These are phyloP conservation scores for Colletotrichum magnum DNA, from an alignment of 2,329 filamentous ascomycete species.

Conservation along the genomic window DNA sequence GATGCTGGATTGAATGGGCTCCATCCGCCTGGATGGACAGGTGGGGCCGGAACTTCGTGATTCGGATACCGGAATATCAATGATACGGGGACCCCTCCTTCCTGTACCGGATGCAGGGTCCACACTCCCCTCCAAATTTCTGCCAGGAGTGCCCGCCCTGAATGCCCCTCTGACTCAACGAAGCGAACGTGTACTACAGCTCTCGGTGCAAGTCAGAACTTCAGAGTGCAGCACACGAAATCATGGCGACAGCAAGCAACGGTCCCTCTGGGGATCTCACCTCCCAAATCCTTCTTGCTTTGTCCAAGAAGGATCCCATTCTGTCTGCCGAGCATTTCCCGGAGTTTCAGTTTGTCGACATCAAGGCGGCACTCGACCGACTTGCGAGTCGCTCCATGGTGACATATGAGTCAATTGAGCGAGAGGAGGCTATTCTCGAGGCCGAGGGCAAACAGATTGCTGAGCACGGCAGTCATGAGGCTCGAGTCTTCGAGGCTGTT, in stretches of 20 bases:
- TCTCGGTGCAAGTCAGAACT: conserved; percentile 17
- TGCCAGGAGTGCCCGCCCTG: conserved; percentile 36
- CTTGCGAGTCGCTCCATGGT: conserved; percentile 89
- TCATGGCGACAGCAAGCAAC: conserved; percentile 59
- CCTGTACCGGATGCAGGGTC: conserved; percentile 27
- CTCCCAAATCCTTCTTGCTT: conserved; percentile 74
- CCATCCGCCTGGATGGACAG: too few species aligned
- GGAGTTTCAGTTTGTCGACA: conserved; percentile 71
- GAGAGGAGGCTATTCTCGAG: conserved; percentile 83
- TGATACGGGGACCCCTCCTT: conserved; percentile 40
- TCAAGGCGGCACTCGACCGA: conserved; percentile 92
- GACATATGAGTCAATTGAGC: conserved; percentile 85
- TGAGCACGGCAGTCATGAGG: conserved; percentile 84
- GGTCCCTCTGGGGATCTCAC: conserved; percentile 69
- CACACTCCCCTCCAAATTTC: conserved; percentile 40
- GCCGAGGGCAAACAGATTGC: conserved; percentile 80
- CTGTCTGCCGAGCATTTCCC: conserved; percentile 80
- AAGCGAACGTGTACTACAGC: conserved; percentile 31
- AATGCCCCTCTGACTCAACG: conserved; percentile 40
- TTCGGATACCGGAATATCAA: conserved; percentile 26
- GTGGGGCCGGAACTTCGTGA: too few species aligned
- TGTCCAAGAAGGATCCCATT: conserved; percentile 75
- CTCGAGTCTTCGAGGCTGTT: conserved; percentile 84
- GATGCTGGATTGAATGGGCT: too few species aligned
- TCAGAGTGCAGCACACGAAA: conserved; percentile 38